Conservation (phyloP, 495 filamentous ascomycete genomes). For the Penicillium salamii region DNA sequence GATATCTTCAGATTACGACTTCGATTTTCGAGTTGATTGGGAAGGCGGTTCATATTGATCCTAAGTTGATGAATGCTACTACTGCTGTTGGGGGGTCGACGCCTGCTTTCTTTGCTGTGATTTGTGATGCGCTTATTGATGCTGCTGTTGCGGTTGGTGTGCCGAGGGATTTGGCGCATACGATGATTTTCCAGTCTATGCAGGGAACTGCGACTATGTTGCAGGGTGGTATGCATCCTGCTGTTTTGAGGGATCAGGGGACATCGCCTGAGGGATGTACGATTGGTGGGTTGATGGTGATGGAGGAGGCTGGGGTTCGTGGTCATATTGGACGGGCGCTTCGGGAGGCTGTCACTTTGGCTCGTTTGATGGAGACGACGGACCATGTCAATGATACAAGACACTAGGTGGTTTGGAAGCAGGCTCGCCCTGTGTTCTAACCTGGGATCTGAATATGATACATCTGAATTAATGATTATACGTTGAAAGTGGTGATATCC, state of each 20-base stretch:
- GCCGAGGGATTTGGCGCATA: constrained; percentile 36
- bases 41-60: constrained; percentile 26
- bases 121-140: constrained; percentile 43
- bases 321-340: constrained; percentile 38
- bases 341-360: constrained; percentile 41
- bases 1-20: constrained; percentile 23
- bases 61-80: constrained; percentile 34
- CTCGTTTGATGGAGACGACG: constrained; percentile 36
- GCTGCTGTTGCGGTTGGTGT: constrained; percentile 44
- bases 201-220: constrained; percentile 38
- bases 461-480: no score
- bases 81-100: constrained; percentile 41
- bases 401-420: no score
- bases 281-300: constrained; percentile 42
- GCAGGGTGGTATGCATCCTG: constrained; percentile 38
- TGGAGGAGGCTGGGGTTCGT: constrained; percentile 43
- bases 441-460: no score
- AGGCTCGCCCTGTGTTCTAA: no score
- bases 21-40: constrained; percentile 42
- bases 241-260: constrained; percentile 37
- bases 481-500: no score
- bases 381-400: constrained; percentile 39
- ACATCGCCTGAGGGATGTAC: constrained; percentile 44
- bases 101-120: constrained; percentile 43
- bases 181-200: constrained; percentile 40